phyloP scores from a whole-genome alignment of 768 basidiomycete genomes.

The Mycena filopes region DNA sequence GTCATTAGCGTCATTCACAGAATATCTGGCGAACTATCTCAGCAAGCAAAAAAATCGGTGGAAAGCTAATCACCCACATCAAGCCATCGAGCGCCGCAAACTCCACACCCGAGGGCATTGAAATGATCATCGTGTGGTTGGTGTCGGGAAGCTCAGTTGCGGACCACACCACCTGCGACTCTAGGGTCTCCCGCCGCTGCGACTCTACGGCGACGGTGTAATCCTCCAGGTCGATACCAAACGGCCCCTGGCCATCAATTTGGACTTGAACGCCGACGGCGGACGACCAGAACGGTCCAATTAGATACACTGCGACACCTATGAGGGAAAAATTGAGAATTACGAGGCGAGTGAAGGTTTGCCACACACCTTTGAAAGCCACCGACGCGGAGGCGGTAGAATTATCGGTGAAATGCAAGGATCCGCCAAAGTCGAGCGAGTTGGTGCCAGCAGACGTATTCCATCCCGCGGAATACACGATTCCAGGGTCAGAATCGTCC shows the following conservation, averaged over 20 bases:
- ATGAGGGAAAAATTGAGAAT: background rate
- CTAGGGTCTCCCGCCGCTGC: constrained; percentile 2
- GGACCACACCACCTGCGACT: constrained; percentile 21
- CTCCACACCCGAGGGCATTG: background rate
- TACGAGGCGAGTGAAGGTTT: background rate
- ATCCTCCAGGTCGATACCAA: constrained; percentile 18
- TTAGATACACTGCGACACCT: constrained; percentile 28
- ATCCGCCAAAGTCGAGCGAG: constrained; percentile 25
- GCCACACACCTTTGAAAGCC: constrained; percentile 13
- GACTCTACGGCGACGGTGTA: background rate
- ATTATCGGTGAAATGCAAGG: constrained; percentile 17
- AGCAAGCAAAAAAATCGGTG: background rate
- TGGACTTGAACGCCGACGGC: constrained; percentile 13
- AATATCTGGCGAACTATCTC: too few relatives aligned
- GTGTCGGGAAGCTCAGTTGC: constrained; percentile 4
- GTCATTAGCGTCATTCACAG: background rate
- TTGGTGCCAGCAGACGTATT: constrained; percentile 10
- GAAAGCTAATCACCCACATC: background rate
- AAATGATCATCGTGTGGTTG: constrained; percentile 17
- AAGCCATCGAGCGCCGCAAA: constrained; percentile 16
- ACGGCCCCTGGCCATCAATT: constrained; percentile 21
- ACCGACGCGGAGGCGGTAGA: constrained; percentile 17
- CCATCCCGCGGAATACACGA: constrained; percentile 26
- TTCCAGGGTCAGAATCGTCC: constrained; percentile 24
- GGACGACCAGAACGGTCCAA: constrained; percentile 22